phyloP scores from a whole-genome alignment of 1,284 basidiomycete species.

The Blastosporella zonata region DNA sequence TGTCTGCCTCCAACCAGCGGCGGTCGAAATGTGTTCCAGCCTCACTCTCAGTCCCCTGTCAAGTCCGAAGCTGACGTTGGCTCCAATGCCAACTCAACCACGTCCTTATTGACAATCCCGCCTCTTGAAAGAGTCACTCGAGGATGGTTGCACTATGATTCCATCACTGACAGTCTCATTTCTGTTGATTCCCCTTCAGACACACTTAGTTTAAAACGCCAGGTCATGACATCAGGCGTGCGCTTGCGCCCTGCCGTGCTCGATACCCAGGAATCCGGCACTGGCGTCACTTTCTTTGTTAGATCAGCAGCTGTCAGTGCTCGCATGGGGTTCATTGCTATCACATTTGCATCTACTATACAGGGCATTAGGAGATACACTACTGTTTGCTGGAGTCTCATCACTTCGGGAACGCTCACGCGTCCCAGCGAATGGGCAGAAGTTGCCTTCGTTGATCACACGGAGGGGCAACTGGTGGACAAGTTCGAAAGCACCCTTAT shows the following conservation, averaged over 20 bases:
- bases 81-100: neutral
- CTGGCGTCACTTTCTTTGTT: neutral
- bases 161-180: slow-evolving; percentile 2
- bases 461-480: neutral
- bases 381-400: slow-evolving; percentile 5
- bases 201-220: neutral
- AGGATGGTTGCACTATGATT: neutral
- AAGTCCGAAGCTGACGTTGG: neutral
- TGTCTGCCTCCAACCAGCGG: neutral
- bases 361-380: neutral
- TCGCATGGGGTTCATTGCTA: neutral
- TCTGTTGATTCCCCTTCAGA: neutral
- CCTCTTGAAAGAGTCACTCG: neutral
- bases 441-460: slow-evolving; percentile 1
- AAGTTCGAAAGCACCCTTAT: neutral
- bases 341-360: neutral
- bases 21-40: neutral
- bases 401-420: neutral
- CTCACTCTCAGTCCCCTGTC: neutral
- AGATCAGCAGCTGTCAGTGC: slow-evolving; percentile 2
- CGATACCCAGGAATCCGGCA: neutral
- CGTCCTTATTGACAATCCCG: neutral
- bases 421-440: slow-evolving; percentile 5
- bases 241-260: neutral
- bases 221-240: slow-evolving; percentile 1